These are phyloP conservation scores for Pseudocercospora macadamiae DNA, from an alignment of 2,329 filamentous ascomycete species.

Conservation along the genomic window DNA sequence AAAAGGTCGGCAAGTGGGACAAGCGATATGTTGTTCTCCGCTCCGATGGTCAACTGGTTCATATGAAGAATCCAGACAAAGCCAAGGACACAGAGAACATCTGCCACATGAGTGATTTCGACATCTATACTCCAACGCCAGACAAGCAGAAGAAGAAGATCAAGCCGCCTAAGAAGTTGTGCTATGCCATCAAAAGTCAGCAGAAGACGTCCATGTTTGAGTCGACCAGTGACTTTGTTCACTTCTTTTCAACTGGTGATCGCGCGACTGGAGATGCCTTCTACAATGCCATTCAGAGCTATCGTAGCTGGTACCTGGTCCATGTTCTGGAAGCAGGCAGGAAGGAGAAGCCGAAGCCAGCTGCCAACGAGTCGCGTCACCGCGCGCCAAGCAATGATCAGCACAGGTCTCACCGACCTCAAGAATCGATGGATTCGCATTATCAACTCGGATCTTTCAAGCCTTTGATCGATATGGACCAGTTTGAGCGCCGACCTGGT, in stretches of 20 bases:
- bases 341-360: constrained; percentile 39
- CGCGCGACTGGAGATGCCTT: constrained; percentile 67
- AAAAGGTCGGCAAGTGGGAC: constrained; percentile 82
- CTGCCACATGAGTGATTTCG: constrained; percentile 88
- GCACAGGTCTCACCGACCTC: constrained; percentile 28
- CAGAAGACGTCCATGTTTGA: constrained; percentile 84
- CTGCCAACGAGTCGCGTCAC: constrained; percentile 36
- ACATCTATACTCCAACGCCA: constrained; percentile 79
- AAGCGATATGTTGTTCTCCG: constrained; percentile 79
- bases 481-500: constrained; percentile 51
- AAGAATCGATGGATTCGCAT: constrained; percentile 54
- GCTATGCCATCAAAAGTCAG: constrained; percentile 89
- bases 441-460: constrained; percentile 67
- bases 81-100: constrained; percentile 70
- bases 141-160: constrained; percentile 70
- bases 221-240: constrained; percentile 81
- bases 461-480: constrained; percentile 62
- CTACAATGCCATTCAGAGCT: constrained; percentile 71
- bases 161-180: constrained; percentile 81
- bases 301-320: constrained; percentile 91
- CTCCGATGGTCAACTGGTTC: constrained; percentile 69
- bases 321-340: constrained; percentile 67
- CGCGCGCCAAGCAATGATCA: constrained; percentile 21
- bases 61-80: constrained; percentile 70
- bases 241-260: constrained; percentile 87